Evolutionary conservation across 257 asterid genomes (phyloP).

Genomic region (Verbena officinalis): DNA sequence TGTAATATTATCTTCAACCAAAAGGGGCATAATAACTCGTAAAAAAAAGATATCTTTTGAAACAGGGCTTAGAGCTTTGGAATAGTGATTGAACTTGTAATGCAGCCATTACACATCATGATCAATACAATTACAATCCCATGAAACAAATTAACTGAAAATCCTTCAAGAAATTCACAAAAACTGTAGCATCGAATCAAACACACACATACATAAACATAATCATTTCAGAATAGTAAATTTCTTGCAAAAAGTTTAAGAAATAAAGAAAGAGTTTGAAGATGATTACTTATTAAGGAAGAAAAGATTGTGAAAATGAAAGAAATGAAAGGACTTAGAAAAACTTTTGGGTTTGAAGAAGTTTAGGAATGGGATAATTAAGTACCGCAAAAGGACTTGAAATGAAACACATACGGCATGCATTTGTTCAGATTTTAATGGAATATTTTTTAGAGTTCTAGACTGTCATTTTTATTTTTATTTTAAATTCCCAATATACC

Average conservation of each 20-base stretch:
- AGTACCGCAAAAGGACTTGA: conserved; percentile 4
- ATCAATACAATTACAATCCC: no score
- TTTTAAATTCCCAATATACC: conserved; percentile 7
- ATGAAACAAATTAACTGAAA: no score
- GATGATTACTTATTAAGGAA: background rate
- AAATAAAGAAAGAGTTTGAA: background rate
- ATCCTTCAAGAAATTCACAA: no score
- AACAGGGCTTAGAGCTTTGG: no score
- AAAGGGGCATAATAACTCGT: no score
- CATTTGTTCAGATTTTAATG: background rate
- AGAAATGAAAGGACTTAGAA: no score
- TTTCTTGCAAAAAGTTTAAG: background rate
- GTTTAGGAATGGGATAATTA: background rate
- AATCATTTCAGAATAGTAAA: background rate
- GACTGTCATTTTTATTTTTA: no score
- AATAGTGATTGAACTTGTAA: conserved; percentile 16
- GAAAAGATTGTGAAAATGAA: background rate
- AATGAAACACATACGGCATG: conserved; percentile 18
- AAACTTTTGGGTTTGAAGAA: no score
- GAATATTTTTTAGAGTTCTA: background rate
- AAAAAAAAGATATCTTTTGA: no score
- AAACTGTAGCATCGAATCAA: no score
- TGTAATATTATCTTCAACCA: background rate
- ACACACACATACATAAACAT: background rate
- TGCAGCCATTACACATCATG: no score